These are phyloP conservation scores for Scheffersomyces spartinae DNA, from an alignment of 805 yeast genomes.

Conservation along the genomic window DNA sequence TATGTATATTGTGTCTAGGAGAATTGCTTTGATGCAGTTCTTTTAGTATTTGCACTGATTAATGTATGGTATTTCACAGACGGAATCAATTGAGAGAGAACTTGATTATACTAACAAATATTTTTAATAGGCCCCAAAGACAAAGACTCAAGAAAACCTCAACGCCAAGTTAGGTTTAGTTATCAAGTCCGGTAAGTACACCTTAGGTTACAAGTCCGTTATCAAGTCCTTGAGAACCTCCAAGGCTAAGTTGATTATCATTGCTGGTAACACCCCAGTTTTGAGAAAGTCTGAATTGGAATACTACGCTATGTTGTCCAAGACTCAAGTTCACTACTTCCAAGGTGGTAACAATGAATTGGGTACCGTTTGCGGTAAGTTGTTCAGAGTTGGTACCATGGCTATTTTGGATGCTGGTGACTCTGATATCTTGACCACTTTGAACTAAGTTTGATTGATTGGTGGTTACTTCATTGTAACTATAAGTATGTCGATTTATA, in stretches of 20 bases:
- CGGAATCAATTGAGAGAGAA: too few species aligned
- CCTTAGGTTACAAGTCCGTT: slow-evolving; percentile 99
- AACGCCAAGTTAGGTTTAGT: slow-evolving; percentile 97
- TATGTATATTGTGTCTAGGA: too few species aligned
- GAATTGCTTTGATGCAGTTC: too few species aligned
- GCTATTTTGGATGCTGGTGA: slow-evolving; percentile 98
- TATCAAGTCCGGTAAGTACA: slow-evolving; percentile 98
- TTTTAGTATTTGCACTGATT: too few species aligned
- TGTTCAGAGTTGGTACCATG: slow-evolving; percentile 98
- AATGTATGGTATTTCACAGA: too few species aligned
- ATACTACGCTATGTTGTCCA: slow-evolving; percentile 99
- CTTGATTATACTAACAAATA: slow-evolving; percentile 29
- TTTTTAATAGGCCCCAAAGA: slow-evolving; percentile 77
- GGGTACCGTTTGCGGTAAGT: slow-evolving; percentile 99
- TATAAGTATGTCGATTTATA: not conserved
- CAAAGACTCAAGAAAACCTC: slow-evolving; percentile 86
- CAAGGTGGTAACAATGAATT: slow-evolving; percentile 99
- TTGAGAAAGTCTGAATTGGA: slow-evolving; percentile 99
- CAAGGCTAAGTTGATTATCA: slow-evolving; percentile 95
- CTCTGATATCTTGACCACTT: slow-evolving; percentile 88
- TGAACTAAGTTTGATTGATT: slow-evolving; percentile 8
- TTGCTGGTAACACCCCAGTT: slow-evolving; percentile 99
- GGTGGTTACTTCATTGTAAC: not conserved
- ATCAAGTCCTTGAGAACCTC: slow-evolving; percentile 97
- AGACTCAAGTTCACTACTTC: slow-evolving; percentile 96